Base-by-base conservation (phyloP, 2,329 filamentous ascomycete genomes). In the Zelopaecilomyces penicillatus region DNA sequence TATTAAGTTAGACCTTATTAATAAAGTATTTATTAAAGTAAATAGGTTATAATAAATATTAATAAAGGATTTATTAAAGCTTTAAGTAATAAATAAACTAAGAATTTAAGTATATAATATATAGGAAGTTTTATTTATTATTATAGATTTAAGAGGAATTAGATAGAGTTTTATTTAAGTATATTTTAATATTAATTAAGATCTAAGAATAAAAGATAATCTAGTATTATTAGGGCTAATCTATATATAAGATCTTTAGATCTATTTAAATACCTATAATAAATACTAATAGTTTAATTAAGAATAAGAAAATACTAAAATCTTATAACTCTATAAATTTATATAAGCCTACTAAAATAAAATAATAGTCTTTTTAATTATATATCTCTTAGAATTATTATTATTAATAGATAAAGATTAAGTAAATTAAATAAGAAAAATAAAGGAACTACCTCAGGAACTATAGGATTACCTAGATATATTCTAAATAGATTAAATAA, bases 401-500 rank as follows among this genome's bases (percentile, higher is more conserved):
- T 44, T 39, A 26, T 44, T 27, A 29, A 35, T 37, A 40, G 40
- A 42, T 34, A 34, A 34, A 34, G 32, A 34, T 9, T 9, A 34
- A 34, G 2, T 34, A 34, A 34, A 9, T 34, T 34, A 9, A 3
- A 12, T 34, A 34, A 34, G 12, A 9, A 34, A 9, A 9, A 46
- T 39, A 27, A 29, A 12, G 37, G 41, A 4, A 7, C 8, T 34
- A 9, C 32, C 12, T 9, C 2, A 9, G 12, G 32, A 34, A 34
- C 3, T 34, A 34, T 34, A 34, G 32, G 12, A 12, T 12, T 34
- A 37, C 44, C 19, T 31, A 37, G 41, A 30, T 5, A 27, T 36
- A 10, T 43, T 42, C 40, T 42, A 30, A 36, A 5, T 33, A 39
- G 41, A 45, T 30, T 30, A 48, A 39, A 30, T 32, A 40, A 12